Conservation (phyloP, 345 rosid species). For the Populus pruinosa region DNA sequence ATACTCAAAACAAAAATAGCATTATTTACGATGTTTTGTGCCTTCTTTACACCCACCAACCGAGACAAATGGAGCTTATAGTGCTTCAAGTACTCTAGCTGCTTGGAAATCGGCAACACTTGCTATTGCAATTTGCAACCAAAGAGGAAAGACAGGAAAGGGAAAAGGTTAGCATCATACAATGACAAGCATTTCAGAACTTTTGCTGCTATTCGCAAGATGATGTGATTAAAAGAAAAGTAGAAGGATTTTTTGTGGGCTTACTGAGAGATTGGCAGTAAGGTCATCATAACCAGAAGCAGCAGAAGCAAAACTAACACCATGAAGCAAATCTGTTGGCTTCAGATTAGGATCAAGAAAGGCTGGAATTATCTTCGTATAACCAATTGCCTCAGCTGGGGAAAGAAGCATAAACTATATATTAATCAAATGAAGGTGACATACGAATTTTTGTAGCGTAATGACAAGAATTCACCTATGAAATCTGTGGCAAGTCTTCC, state of each 20-base stretch:
- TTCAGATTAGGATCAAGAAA: conserved; percentile 60
- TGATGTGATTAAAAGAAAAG: too few species aligned
- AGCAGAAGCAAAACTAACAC: conserved; percentile 91
- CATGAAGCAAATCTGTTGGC: conserved; percentile 46
- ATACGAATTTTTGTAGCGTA: neutral
- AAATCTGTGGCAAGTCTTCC: conserved; percentile 77
- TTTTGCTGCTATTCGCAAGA: too few species aligned
- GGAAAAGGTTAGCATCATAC: neutral
- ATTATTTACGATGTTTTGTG: conserved; percentile 46
- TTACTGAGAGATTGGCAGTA: conserved; percentile 79
- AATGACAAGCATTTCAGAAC: too few species aligned
- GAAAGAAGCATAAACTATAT: neutral
- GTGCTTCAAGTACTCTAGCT: conserved; percentile 56
- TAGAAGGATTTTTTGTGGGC: conserved; percentile 4
- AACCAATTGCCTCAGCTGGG: conserved; percentile 67
- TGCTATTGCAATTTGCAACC: conserved; percentile 30
- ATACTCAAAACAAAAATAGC: conserved; percentile 53
- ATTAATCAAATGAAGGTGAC: neutral
- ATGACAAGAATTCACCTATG: conserved; percentile 34
- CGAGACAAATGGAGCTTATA: conserved; percentile 58
- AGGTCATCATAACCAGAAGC: conserved; percentile 87
- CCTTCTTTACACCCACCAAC: conserved; percentile 49
- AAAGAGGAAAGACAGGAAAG: neutral
- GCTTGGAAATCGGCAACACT: conserved; percentile 59
- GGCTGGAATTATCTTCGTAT: conserved; percentile 51